Conservation (phyloP, 768 basidiomycete species). For the Trametes elegans region DNA sequence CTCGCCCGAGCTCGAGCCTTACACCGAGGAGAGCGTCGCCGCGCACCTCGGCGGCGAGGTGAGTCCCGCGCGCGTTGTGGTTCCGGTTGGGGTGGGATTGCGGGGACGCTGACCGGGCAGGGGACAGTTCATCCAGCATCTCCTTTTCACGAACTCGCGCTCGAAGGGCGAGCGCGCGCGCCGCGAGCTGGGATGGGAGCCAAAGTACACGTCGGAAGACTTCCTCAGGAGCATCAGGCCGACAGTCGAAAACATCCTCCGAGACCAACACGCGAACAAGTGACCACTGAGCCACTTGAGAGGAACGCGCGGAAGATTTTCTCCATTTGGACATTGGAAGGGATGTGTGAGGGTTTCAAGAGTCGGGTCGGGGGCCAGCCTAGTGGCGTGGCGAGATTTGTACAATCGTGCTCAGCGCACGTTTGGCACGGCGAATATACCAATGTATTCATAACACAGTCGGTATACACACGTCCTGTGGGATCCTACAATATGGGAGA, state of each 20-base stretch:
- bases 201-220: slow-evolving; percentile 38
- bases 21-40: background rate
- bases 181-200: slow-evolving; percentile 44
- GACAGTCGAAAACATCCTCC: slow-evolving; percentile 32
- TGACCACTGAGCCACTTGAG: no score
- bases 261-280: no score
- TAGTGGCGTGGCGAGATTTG: no score
- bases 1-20: background rate
- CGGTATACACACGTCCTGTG: no score
- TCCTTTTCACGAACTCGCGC: background rate
- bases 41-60: background rate
- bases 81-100: background rate
- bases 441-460: no score
- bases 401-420: background rate
- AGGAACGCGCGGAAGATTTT: no score
- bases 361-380: no score
- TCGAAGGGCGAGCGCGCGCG: slow-evolving; percentile 19
- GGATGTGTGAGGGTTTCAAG: no score
- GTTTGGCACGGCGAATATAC: no score
- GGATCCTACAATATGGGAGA: no score
- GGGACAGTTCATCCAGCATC: background rate
- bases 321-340: no score
- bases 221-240: slow-evolving; percentile 40
- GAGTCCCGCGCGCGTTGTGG: background rate
- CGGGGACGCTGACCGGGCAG: background rate